Conservation (phyloP, 129 eudicot genomes). For the Centrapalus pauciflorus region DNA sequence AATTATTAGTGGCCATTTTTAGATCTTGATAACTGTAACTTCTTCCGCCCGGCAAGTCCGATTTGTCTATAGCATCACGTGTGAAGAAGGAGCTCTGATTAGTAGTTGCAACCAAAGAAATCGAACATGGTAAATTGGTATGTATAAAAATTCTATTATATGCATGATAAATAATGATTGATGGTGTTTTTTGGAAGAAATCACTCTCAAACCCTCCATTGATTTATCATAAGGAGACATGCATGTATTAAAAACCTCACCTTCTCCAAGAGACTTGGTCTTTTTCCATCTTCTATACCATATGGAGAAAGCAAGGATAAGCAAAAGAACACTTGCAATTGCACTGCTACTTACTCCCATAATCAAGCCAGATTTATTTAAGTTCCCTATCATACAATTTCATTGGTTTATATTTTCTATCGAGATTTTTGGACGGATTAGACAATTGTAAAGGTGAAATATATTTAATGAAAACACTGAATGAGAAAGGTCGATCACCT, state of each 20-base stretch:
- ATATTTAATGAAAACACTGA: neutral
- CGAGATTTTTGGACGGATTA: neutral
- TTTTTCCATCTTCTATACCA: slow-evolving; percentile 30
- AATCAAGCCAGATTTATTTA: slow-evolving; percentile 36
- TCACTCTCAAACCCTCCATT: no score
- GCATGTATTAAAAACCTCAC: no score
- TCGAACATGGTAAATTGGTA: neutral
- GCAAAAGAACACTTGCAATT: slow-evolving; percentile 31
- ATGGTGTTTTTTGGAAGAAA: no score
- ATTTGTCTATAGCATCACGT: neutral
- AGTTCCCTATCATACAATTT: slow-evolving; percentile 27
- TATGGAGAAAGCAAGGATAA: slow-evolving; percentile 20
- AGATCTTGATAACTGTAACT: neutral
- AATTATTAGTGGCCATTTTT: neutral
- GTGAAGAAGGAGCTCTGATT: neutral
- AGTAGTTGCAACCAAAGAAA: neutral
- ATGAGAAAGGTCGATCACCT: slow-evolving; percentile 24
- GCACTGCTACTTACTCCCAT: slow-evolving; percentile 51
- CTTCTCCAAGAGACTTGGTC: slow-evolving; percentile 23
- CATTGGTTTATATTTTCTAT: no score
- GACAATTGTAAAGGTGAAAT: no score
- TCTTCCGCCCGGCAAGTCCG: neutral
- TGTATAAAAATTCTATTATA: no score
- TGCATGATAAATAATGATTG: no score
- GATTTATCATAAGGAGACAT: no score